Evolutionary conservation across 106 monocot species (phyloP).

Genomic region (Acanthochlamys bracteata): DNA sequence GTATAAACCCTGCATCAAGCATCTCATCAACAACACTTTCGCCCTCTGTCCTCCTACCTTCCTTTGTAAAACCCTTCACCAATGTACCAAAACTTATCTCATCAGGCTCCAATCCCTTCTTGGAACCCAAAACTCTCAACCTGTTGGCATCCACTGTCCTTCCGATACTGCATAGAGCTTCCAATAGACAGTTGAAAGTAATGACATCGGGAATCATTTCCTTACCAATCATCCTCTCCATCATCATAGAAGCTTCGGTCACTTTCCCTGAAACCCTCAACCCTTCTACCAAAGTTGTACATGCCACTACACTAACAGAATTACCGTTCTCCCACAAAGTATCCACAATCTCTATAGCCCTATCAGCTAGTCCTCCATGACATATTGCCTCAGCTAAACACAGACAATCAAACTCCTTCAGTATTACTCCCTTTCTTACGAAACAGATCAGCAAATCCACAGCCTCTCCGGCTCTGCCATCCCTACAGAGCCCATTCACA

Average conservation of each 20-base stretch:
- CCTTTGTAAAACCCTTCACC: conserved; percentile 53
- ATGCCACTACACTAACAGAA: conserved; percentile 25
- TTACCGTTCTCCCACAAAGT: conserved; percentile 35
- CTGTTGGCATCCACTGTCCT: conserved; percentile 50
- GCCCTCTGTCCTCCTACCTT: conserved; percentile 65
- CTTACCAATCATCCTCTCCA: conserved; percentile 44
- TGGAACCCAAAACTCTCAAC: conserved; percentile 30
- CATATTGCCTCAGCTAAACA: conserved; percentile 44
- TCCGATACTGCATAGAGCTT: conserved; percentile 45
- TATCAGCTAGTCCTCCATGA: conserved; percentile 18
- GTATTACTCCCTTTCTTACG: conserved; percentile 30
- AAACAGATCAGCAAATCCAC: conserved; percentile 43
- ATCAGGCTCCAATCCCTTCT: conserved; percentile 50
- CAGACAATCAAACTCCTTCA: conserved; percentile 56
- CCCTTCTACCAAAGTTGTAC: conserved; percentile 49
- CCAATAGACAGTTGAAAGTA: conserved; percentile 58
- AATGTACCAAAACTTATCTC: conserved; percentile 39
- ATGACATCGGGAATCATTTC: conserved; percentile 52
- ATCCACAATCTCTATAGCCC: conserved; percentile 37
- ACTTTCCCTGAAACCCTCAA: conserved; percentile 44
- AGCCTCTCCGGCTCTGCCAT: conserved; percentile 28
- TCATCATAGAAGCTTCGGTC: conserved; percentile 32
- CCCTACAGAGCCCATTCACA: conserved; percentile 43
- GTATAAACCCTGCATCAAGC: conserved; percentile 67
- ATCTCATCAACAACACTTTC: conserved; percentile 71